Conservation (phyloP, 257 asterid genomes). For the Coffea canephora region DNA sequence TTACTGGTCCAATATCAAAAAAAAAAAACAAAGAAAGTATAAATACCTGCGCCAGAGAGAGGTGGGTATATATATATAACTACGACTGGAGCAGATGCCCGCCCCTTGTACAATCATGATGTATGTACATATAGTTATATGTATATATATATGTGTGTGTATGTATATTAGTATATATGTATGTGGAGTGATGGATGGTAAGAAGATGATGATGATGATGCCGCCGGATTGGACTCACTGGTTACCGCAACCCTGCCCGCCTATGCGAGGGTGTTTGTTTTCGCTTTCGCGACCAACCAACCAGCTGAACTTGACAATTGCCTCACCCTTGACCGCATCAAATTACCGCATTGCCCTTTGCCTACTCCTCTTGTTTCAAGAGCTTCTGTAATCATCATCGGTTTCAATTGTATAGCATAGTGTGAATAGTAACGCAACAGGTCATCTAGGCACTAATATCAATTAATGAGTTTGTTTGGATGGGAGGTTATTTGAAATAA, state of each 20-base stretch:
- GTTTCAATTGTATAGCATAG: no score
- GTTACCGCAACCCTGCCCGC: neutral
- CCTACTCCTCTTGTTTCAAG: neutral
- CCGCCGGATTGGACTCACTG: constrained; percentile 19
- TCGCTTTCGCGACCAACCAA: constrained; percentile 14
- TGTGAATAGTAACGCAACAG: no score
- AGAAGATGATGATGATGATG: constrained; percentile 1
- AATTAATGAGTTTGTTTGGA: no score
- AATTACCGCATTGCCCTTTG: constrained; percentile 28
- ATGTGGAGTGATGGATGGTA: constrained; percentile 3
- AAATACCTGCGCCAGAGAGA: no score
- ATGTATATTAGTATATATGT: constrained; percentile 12
- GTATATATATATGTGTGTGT: constrained; percentile 11
- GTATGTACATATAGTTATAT: constrained; percentile 15
- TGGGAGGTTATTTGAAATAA: no score
- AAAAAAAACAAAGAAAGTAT: no score
- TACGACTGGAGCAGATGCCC: no score
- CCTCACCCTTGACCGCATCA: constrained; percentile 9
- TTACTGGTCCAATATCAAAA: no score
- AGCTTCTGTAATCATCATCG: no score
- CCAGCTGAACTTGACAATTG: constrained; percentile 32
- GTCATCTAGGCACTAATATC: no score
- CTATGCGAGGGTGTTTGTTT: neutral
- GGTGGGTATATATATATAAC: no score
- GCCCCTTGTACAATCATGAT: neutral